Percentiles rank a stretch among this genome's conserved stretches.
phyloP scores from a whole-genome alignment of 805 yeast genomes.

The Hanseniaspora meyeri region DNA sequence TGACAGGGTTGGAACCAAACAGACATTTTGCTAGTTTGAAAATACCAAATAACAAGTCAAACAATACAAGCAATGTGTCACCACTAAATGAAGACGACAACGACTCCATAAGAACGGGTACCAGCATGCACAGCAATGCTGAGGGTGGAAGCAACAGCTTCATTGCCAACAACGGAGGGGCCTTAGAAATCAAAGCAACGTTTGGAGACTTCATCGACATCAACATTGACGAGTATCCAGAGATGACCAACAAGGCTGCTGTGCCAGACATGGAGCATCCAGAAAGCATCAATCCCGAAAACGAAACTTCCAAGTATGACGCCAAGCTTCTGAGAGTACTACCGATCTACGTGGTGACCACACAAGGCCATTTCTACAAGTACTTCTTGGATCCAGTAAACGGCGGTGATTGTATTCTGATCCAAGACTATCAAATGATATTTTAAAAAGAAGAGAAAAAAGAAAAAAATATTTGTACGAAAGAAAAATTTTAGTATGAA shows the following conservation, averaged over 20 bases:
- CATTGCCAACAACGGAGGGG: slow-evolving; percentile 15
- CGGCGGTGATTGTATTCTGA: slow-evolving; percentile 84
- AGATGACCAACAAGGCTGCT: slow-evolving; percentile 19
- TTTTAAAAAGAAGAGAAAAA: neutral
- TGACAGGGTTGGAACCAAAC: slow-evolving; percentile 76
- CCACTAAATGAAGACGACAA: slow-evolving; percentile 1
- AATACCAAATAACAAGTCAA: slow-evolving; percentile 33
- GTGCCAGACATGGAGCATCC: slow-evolving; percentile 4
- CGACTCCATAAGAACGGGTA: slow-evolving; percentile 7
- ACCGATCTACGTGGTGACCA: slow-evolving; percentile 54
- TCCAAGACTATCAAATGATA: slow-evolving; percentile 52
- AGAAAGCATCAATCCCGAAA: neutral
- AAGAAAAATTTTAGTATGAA: neutral
- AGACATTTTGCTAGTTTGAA: slow-evolving; percentile 86
- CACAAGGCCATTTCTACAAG: slow-evolving; percentile 68
- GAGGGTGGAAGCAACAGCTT: neutral
- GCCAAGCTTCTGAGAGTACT: slow-evolving; percentile 27
- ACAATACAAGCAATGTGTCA: neutral
- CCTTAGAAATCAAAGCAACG: slow-evolving; percentile 25
- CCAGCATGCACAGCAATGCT: slow-evolving; percentile 6
- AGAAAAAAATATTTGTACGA: neutral
- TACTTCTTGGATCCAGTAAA: slow-evolving; percentile 73
- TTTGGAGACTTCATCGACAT: slow-evolving; percentile 25
- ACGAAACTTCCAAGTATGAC: neutral
- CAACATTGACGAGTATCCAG: slow-evolving; percentile 24